These are phyloP conservation scores for Aspergillus chevalieri DNA, from an alignment of 2,329 filamentous ascomycete genomes.

Conservation along the genomic window DNA sequence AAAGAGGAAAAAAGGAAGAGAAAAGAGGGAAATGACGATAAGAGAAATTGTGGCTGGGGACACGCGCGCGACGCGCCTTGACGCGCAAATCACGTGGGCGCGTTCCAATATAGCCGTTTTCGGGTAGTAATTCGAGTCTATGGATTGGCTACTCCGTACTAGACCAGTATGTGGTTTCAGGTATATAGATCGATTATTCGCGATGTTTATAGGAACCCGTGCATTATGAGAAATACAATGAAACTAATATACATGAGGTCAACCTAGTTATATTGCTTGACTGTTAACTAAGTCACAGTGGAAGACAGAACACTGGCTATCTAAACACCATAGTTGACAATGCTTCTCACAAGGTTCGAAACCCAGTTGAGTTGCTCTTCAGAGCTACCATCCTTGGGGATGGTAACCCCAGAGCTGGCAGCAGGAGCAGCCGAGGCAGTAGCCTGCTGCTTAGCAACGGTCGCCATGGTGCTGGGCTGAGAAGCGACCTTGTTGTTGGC, in stretches of 20 bases:
- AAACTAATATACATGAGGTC: background rate
- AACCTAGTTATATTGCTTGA: background rate
- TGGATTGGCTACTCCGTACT: background rate
- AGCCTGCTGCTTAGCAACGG: constrained; percentile 6
- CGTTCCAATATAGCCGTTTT: background rate
- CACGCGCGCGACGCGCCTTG: constrained; percentile 16
- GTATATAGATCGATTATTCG: too few species aligned
- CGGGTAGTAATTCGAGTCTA: background rate
- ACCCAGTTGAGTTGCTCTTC: constrained; percentile 16
- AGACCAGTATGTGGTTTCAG: background rate
- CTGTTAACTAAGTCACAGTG: background rate
- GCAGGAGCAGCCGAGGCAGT: constrained; percentile 4
- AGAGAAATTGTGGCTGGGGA: constrained; percentile 11
- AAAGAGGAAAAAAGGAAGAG: constrained; percentile 3
- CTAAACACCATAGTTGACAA: constrained; percentile 7
- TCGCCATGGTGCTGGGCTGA: constrained; percentile 9
- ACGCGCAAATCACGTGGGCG: constrained; percentile 10
- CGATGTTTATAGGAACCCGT: too few species aligned
- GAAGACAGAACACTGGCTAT: background rate
- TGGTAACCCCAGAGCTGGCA: constrained; percentile 1
- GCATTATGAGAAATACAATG: background rate
- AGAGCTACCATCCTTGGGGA: constrained; percentile 13
- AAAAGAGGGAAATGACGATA: constrained; percentile 1
- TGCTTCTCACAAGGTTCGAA: constrained; percentile 11
- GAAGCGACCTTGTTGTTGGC: constrained; percentile 7